Percentiles rank a stretch among this genome's conserved stretches.
These are phyloP conservation scores for Solidago caesia DNA, from an alignment of 129 eudicot genomes.

Conservation along the genomic window DNA sequence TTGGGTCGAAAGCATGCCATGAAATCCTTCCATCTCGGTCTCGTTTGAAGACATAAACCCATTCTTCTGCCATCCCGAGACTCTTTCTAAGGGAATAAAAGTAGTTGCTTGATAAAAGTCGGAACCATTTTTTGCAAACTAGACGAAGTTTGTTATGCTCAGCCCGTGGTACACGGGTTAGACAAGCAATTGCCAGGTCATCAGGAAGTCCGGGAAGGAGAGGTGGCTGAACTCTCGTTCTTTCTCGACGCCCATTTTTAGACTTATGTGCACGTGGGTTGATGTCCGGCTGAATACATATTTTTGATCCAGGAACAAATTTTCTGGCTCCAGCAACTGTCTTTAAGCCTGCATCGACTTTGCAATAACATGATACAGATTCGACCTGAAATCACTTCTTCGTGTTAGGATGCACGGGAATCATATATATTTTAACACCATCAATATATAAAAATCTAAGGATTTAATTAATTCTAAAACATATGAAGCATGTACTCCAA, in stretches of 20 bases:
- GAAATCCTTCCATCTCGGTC: constrained; percentile 90
- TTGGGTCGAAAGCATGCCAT: constrained; percentile 97
- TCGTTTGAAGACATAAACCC: constrained; percentile 82
- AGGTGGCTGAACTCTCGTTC: constrained; percentile 77
- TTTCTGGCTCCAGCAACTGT: constrained; percentile 96
- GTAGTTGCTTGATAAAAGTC: constrained; percentile 67
- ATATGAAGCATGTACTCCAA: no score
- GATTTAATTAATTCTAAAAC: no score
- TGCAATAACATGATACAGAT: constrained; percentile 96
- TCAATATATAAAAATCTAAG: no score
- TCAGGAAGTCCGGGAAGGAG: constrained; percentile 94
- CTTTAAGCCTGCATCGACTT: constrained; percentile 82
- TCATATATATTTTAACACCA: no score
- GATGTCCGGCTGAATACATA: constrained; percentile 92
- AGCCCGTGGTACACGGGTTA: constrained; percentile 81
- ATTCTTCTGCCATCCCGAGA: constrained; percentile 87
- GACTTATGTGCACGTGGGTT: constrained; percentile 82
- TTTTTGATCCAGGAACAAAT: constrained; percentile 90
- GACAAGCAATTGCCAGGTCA: constrained; percentile 81
- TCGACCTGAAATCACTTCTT: constrained; percentile 59
- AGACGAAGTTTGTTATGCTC: constrained; percentile 80
- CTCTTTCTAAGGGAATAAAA: constrained; percentile 65
- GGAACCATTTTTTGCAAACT: constrained; percentile 72
- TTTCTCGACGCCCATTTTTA: constrained; percentile 69
- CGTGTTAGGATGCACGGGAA: background rate